Conservation (phyloP, 768 basidiomycete genomes). For the Gloeopeniophorella convolvens region DNA sequence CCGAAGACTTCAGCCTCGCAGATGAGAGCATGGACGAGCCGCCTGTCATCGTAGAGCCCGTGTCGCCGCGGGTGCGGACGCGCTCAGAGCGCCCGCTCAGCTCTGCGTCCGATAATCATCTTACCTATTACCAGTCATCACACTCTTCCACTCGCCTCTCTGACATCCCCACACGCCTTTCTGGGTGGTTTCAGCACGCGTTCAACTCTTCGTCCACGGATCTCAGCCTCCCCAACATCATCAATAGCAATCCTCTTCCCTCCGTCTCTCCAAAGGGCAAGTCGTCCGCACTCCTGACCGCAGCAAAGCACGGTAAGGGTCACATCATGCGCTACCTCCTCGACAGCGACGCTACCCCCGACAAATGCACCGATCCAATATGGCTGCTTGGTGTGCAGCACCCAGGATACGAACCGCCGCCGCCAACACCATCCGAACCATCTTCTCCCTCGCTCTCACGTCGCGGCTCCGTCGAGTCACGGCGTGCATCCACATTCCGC, state of each 20-base stretch:
- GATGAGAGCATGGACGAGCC: constrained; percentile 41
- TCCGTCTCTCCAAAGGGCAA: constrained; percentile 40
- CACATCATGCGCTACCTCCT: constrained; percentile 82
- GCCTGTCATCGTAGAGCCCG: constrained; percentile 64
- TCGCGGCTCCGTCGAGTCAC: constrained; percentile 37
- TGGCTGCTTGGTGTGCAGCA: constrained; percentile 87
- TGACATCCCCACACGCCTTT: constrained; percentile 69
- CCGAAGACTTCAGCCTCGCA: constrained; percentile 26
- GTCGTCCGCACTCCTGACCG: constrained; percentile 50
- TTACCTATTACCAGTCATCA: constrained; percentile 41
- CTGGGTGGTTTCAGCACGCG: constrained; percentile 77
- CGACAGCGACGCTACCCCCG: constrained; percentile 82
- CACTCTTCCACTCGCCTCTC: constrained; percentile 47
- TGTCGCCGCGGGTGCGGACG: constrained; percentile 45
- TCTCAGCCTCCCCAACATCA: constrained; percentile 56
- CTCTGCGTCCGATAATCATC: constrained; percentile 36
- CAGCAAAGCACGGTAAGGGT: constrained; percentile 67
- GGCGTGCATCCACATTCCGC: constrained; percentile 38
- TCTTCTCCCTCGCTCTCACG: constrained; percentile 22
- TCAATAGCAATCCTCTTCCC: constrained; percentile 37
- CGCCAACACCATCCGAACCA: constrained; percentile 25
- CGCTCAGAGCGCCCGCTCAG: constrained; percentile 52
- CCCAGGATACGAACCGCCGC: constrained; percentile 57
- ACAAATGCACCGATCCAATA: constrained; percentile 75
- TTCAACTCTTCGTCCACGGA: constrained; percentile 69